Evolutionary conservation across 176 grass and related monocot genomes (phyloP).

Genomic region (Lolium multiflorum): DNA sequence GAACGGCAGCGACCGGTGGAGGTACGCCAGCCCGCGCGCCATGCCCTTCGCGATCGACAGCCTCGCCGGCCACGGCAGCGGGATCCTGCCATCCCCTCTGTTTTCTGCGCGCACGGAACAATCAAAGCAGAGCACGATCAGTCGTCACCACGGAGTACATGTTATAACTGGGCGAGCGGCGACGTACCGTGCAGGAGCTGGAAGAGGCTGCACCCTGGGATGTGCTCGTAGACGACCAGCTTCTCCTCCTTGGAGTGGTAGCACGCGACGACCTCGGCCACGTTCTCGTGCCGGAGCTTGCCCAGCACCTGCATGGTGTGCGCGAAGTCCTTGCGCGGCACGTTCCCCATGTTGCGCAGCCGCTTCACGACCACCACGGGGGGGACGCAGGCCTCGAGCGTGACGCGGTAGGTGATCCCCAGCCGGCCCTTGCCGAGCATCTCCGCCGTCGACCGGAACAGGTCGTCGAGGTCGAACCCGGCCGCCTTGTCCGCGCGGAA

Average conservation of each 20-base stretch:
- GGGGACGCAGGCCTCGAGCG: slow-evolving; percentile 45
- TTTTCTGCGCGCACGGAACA: slow-evolving; percentile 47
- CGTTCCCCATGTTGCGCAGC: slow-evolving; percentile 69
- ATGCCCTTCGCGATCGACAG: slow-evolving; percentile 73
- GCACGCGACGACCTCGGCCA: slow-evolving; percentile 70
- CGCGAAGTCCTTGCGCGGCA: slow-evolving; percentile 68
- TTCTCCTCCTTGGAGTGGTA: slow-evolving; percentile 93
- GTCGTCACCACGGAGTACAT: not conserved
- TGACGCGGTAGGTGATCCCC: slow-evolving; percentile 82
- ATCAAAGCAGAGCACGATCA: not conserved
- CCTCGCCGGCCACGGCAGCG: slow-evolving; percentile 74
- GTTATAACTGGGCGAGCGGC: not conserved
- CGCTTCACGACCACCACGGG: slow-evolving; percentile 75
- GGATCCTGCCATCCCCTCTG: slow-evolving; percentile 75
- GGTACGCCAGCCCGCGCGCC: slow-evolving; percentile 70
- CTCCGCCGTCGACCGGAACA: slow-evolving; percentile 79
- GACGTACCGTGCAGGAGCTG: slow-evolving; percentile 82
- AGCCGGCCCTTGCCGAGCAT: slow-evolving; percentile 77
- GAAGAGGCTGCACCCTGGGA: slow-evolving; percentile 75
- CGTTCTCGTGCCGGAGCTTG: slow-evolving; percentile 83
- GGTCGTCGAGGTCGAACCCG: slow-evolving; percentile 61
- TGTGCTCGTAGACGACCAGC: slow-evolving; percentile 73
- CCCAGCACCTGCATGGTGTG: slow-evolving; percentile 85
- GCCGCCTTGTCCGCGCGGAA: slow-evolving; percentile 55
- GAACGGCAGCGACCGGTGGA: slow-evolving; percentile 66